Base-by-base conservation (phyloP, 139 green algal genomes). In the Nannochloris sp. region DNA sequence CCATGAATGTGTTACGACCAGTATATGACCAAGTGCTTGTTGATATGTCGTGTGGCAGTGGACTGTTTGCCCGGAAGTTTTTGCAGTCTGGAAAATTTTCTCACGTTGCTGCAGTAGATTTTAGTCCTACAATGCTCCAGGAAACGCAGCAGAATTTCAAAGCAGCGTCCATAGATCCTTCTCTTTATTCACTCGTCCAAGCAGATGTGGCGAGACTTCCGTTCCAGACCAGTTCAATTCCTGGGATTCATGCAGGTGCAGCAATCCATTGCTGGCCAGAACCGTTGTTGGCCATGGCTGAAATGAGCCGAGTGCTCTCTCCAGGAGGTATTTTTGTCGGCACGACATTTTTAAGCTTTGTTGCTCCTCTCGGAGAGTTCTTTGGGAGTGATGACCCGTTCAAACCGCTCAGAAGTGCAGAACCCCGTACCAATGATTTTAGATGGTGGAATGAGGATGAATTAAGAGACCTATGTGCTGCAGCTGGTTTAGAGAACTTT, bases 221-320 rank as follows among this genome's bases (percentile, higher is more conserved):
- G 1, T 97, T 98, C 59, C 57, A 71, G 19, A 90, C 86, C 1
- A 88, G 77, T 50, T 79, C 46, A 11, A 61, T 98, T n/a, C 78
- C 82, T 16, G 92, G 79, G 29, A 85, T 98, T 12, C 90, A 97
- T 71, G 92, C 92, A 18, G 89, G 89, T 24, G 92, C 92, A 5
- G 92, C 92, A 56, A 88, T 98, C 36, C 92, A 98, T 79, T 98
- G 92, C 81, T 98, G 92, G 92, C 90, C 90, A 14, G 79, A 88
- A 37, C 84, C 87, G 3, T 66, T 71, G 48, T 68, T 69, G 10
- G 85, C 79, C 12, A 67, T 96, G 49, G 87, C 87, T 11, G 92
- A 98, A 75, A 95, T 98, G 55, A 81, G 65, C 36, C 72, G 92
- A 4, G 88, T 96, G 61, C 69, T 98, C 70, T 68, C 75, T n/a